These are phyloP conservation scores for Hypericum androsaemum DNA, from an alignment of 345 rosid genomes.

Conservation along the genomic window DNA sequence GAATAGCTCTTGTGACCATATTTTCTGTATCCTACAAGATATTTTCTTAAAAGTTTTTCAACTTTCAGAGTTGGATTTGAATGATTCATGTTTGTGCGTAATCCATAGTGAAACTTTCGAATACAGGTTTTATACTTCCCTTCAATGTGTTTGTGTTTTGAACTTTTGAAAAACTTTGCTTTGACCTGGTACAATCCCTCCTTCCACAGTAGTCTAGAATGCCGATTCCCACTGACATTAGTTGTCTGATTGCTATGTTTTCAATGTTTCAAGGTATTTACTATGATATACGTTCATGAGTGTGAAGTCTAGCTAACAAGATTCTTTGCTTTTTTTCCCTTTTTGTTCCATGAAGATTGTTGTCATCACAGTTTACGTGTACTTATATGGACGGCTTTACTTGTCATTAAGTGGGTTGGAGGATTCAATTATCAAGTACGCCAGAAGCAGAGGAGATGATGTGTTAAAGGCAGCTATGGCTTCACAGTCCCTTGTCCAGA, in stretches of 20 bases:
- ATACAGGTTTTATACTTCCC: no score
- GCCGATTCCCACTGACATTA: background rate
- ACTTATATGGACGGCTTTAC: slow-evolving; percentile 85
- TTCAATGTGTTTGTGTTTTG: no score
- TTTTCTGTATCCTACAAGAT: no score
- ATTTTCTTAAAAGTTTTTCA: no score
- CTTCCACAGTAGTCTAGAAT: background rate
- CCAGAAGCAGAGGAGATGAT: slow-evolving; percentile 55
- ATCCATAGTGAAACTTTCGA: no score
- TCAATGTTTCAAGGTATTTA: background rate
- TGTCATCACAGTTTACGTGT: slow-evolving; percentile 59
- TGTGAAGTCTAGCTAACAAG: background rate
- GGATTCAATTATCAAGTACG: slow-evolving; percentile 56
- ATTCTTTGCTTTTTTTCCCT: background rate
- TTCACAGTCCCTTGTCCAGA: slow-evolving; percentile 80
- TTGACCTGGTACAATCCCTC: no score
- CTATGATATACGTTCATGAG: background rate
- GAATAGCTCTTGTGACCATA: no score
- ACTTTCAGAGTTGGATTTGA: no score
- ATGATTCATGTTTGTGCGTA: no score
- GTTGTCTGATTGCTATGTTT: background rate
- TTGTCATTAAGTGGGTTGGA: slow-evolving; percentile 85
- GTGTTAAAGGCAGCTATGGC: slow-evolving; percentile 86
- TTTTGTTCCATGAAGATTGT: slow-evolving; percentile 45
- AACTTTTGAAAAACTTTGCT: no score